These are phyloP conservation scores for Xylariaceae sp. DNA, from an alignment of 2,329 filamentous ascomycete species.

Conservation along the genomic window DNA sequence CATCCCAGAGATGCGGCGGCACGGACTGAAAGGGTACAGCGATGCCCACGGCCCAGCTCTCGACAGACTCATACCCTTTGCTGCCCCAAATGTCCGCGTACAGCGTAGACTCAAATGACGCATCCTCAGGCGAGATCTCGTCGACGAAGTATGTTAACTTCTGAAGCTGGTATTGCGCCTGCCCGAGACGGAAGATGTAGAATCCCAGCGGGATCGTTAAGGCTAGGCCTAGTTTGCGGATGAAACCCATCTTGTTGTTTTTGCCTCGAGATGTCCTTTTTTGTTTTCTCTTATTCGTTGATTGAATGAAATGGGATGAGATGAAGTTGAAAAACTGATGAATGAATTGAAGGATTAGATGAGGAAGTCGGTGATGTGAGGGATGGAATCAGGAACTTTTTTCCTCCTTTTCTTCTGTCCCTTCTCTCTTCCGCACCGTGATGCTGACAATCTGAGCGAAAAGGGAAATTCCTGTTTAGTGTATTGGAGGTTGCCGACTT, in stretches of 20 bases:
- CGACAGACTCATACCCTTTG: constrained; percentile 16
- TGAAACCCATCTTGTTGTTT: constrained; percentile 17
- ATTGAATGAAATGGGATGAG: too few species aligned
- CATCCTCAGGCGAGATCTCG: constrained; percentile 14
- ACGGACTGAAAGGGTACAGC: constrained; percentile 9
- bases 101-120: constrained; percentile 16
- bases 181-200: constrained; percentile 8
- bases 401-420: too few species aligned
- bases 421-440: too few species aligned
- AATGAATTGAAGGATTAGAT: too few species aligned
- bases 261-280: too few species aligned
- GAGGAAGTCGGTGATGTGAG: too few species aligned
- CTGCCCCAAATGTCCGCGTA: constrained; percentile 17
- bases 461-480: too few species aligned
- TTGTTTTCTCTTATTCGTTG: too few species aligned
- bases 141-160: constrained; percentile 17
- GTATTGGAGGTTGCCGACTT: too few species aligned
- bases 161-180: constrained; percentile 15
- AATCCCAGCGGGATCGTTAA: constrained; percentile 11
- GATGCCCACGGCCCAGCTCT: constrained; percentile 16
- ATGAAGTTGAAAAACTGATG: too few species aligned
- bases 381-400: too few species aligned
- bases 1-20: constrained; percentile 6
- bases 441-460: too few species aligned
- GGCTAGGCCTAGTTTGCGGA: constrained; percentile 16